Evolutionary conservation across 768 basidiomycete species (phyloP), one percentile per base, ranked within the genome.

Genomic region (Calocera viscosa): DNA sequence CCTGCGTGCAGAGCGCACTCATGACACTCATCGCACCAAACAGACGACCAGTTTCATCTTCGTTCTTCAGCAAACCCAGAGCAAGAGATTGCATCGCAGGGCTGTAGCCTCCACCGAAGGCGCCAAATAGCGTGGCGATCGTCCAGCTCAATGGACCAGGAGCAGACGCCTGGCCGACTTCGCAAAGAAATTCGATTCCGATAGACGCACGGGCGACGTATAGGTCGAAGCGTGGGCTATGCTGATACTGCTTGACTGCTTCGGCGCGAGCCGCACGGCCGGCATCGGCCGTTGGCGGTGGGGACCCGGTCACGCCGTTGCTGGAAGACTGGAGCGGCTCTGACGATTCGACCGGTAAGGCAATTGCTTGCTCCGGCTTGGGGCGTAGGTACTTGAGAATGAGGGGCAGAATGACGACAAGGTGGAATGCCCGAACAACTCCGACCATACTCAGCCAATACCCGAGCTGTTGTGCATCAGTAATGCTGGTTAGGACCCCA

Each of bases 1-100:
- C 83, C 68, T 86, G 83, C 30, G 83, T 77, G 73, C 85, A 80
- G 11, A 91, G 72, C 3, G 88, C 84, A 68, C 88, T 84, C 2
- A 91, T 70, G 32, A 94, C 88, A 66, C 86, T 85, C 67, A 94
- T 70, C 2, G 85, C 91, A 14, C 91, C 93, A 72, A 93, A 94
- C 19, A 96, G 78, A 71, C 79, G 81, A 1, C 91, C 93, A 14
- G 81, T 78, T 72, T 92, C 88, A 16, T 79, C 70, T 70, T 39
- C 72, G 72, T 1, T 85, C 82, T 1, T 82, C 82, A 78, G 64
- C 5, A 77, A 67, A 2, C 87, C 83, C 47, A 94, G 76, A 1
- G 90, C 85, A 38, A 91, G 81, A 24, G 87, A 87, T 66, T 90
- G 86, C 8, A 82, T 68, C 1, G 89, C 85, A 10, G 93, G 91